Evolutionary conservation across 441 rosid genomes (phyloP).

Genomic region (Croton laevigatus): DNA sequence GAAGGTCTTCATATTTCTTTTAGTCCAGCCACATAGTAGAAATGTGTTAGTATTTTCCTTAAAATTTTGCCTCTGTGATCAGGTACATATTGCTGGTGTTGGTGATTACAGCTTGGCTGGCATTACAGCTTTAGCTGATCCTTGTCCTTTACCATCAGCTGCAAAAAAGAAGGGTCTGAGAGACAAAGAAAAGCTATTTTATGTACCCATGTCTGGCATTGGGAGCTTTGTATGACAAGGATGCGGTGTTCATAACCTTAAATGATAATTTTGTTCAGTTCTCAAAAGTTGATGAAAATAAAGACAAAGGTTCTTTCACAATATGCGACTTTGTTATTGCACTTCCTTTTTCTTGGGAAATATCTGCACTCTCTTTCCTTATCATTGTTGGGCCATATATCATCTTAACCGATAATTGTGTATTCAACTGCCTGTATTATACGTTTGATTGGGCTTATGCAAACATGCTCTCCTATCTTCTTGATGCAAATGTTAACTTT

Average conservation of each 20-base stretch:
- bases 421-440: neutral
- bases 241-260: slow-evolving; percentile 93
- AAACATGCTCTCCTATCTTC: neutral
- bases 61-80: slow-evolving; percentile 17
- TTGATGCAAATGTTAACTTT: slow-evolving; percentile 11
- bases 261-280: slow-evolving; percentile 86
- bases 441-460: neutral
- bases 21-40: neutral
- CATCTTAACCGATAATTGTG: neutral
- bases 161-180: slow-evolving; percentile 82
- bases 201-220: slow-evolving; percentile 96
- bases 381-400: neutral
- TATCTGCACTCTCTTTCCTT: neutral
- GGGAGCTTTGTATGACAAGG: slow-evolving; percentile 90
- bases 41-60: neutral
- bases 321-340: slow-evolving; percentile 2
- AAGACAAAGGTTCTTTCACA: slow-evolving; percentile 71
- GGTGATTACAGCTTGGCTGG: slow-evolving; percentile 84
- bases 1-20: neutral
- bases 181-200: slow-evolving; percentile 84
- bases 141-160: slow-evolving; percentile 92
- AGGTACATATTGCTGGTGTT: slow-evolving; percentile 98
- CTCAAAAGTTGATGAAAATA: slow-evolving; percentile 61
- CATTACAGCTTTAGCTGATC: slow-evolving; percentile 74
- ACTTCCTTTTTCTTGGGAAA: neutral